These are phyloP conservation scores for Termitomyces sp. DNA, from an alignment of 768 basidiomycete genomes.

Conservation along the genomic window DNA sequence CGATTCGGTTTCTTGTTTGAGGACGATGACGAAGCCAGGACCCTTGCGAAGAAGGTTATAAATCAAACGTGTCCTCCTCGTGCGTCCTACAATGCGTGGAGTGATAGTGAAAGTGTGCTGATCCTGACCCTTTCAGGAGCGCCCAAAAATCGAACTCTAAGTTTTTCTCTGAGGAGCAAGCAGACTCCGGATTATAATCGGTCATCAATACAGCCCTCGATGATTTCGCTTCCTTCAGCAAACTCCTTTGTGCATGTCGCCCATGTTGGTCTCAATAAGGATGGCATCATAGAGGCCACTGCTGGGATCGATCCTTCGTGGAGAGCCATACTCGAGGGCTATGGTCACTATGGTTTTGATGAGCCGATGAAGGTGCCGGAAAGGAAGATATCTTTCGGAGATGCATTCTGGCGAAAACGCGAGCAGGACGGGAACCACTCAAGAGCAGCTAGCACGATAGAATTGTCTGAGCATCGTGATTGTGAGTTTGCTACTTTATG, in stretches of 20 bases:
- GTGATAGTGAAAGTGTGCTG: conserved; percentile 5
- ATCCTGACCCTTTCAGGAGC: conserved; percentile 10
- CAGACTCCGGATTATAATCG: conserved; percentile 21
- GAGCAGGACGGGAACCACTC: conserved; percentile 11
- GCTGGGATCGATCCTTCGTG: conserved; percentile 50
- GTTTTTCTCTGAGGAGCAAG: conserved; percentile 33
- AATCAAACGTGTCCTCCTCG: conserved; percentile 21
- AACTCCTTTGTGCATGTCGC: conserved; percentile 63
- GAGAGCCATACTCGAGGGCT: conserved; percentile 32
- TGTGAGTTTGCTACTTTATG: background rate
- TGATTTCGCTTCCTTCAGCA: conserved; percentile 54
- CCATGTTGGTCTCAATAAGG: conserved; percentile 53
- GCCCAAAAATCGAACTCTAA: conserved; percentile 20
- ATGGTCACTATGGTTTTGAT: conserved; percentile 9
- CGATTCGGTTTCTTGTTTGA: conserved; percentile 48
- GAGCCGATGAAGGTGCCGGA: conserved; percentile 18
- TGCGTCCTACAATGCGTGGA: conserved; percentile 12
- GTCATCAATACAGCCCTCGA: conserved; percentile 26
- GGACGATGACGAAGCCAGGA: conserved; percentile 41
- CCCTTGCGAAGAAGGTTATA: conserved; percentile 33
- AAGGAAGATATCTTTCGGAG: conserved; percentile 24
- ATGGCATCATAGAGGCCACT: conserved; percentile 47
- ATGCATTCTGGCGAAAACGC: conserved; percentile 27
- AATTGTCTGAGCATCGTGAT: conserved; percentile 1
- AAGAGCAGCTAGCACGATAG: conserved; percentile 1